phyloP scores from a whole-genome alignment of 129 eudicot species.

The Oenanthe sinensis region DNA sequence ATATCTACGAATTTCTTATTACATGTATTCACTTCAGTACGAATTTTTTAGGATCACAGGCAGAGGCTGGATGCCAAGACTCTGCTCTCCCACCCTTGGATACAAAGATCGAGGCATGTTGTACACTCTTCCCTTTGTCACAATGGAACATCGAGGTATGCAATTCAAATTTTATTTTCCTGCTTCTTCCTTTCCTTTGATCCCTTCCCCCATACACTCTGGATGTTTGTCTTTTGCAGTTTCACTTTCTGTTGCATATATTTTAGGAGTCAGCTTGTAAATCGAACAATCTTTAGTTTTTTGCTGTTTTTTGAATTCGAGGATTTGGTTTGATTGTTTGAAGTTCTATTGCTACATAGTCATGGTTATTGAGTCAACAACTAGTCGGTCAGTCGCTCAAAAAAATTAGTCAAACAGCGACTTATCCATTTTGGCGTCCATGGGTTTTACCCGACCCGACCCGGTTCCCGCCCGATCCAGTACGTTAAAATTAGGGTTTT shows the following conservation, averaged over 20 bases:
- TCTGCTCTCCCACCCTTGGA: constrained; percentile 96
- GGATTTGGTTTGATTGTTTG: constrained; percentile 3
- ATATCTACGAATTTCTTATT: constrained; percentile 7
- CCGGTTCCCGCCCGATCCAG: too few species aligned
- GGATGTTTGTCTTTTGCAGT: not conserved
- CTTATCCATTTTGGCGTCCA: too few species aligned
- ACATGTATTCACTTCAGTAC: constrained; percentile 16
- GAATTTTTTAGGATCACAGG: constrained; percentile 71
- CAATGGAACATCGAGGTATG: constrained; percentile 69
- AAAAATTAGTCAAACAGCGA: too few species aligned
- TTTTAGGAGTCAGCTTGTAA: not conserved
- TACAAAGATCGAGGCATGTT: constrained; percentile 77
- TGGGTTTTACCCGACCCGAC: too few species aligned
- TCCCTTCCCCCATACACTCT: not conserved
- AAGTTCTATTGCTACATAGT: not conserved
- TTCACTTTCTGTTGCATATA: not conserved
- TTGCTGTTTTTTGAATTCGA: not conserved
- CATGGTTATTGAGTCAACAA: too few species aligned
- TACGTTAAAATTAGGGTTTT: too few species aligned
- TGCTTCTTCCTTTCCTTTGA: not conserved
- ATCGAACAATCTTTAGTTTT: not conserved
- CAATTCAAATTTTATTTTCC: not conserved
- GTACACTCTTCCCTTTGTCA: constrained; percentile 74
- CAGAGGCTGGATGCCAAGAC: constrained; percentile 97
- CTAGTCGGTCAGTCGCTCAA: too few species aligned